Percentiles rank a stretch among this genome's conserved stretches.
phyloP scores from a whole-genome alignment of 805 yeast species.

The Hemisphaericaspora nanyangensis region DNA sequence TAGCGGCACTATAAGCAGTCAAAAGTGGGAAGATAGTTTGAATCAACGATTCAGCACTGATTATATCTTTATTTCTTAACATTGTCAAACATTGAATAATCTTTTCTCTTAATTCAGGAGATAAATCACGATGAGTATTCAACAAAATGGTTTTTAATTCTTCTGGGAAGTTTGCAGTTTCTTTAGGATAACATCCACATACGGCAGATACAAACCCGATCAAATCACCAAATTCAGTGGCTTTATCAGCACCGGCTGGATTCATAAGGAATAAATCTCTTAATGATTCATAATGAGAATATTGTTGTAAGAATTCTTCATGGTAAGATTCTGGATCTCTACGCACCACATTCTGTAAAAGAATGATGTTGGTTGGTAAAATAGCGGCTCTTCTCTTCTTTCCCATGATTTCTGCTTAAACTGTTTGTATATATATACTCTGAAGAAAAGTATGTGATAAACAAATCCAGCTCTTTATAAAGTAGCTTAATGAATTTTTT shows the following conservation, averaged over 20 bases:
- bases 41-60: conserved; percentile 74
- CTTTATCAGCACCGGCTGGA: conserved; percentile 53
- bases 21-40: conserved; percentile 87
- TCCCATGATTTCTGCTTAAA: no score
- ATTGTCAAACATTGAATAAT: conserved; percentile 84
- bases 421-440: no score
- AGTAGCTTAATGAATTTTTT: not conserved
- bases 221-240: conserved; percentile 69
- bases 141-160: conserved; percentile 68
- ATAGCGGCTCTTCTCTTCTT: conserved; percentile 89
- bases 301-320: conserved; percentile 92
- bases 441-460: no score
- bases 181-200: conserved; percentile 83
- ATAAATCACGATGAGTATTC: conserved; percentile 74
- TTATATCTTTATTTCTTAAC: conserved; percentile 81
- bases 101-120: conserved; percentile 87
- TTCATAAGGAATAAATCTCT: conserved; percentile 81
- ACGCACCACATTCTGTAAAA: conserved; percentile 86
- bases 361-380: conserved; percentile 85
- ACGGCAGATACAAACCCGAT: conserved; percentile 92
- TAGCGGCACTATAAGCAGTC: conserved; percentile 53
- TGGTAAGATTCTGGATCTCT: conserved; percentile 92
- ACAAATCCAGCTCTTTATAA: no score
- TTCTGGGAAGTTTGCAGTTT: conserved; percentile 78
- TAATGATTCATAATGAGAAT: conserved; percentile 85